Evolutionary conservation across 306 rosid genomes (phyloP), one percentile per base, ranked within the genome.

Genomic region (Ochetophila trinervis): DNA sequence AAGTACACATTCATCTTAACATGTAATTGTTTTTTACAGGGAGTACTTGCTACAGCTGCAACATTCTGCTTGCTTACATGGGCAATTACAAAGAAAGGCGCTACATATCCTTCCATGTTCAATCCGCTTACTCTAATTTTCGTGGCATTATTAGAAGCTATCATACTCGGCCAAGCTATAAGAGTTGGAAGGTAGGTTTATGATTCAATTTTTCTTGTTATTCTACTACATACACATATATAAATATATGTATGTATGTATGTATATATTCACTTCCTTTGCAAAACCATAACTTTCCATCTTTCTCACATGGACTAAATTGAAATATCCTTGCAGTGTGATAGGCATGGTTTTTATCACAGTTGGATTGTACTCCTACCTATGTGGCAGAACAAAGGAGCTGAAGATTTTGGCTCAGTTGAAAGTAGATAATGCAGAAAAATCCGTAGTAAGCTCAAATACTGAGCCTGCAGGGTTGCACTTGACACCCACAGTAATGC

Each of bases 51-150:
- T 8, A 74, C 90, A 1, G 88, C 88, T 24, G 83, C 88, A 42
- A 70, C 90, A 6, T 90, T 83, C 77, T 78, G 84, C 81, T 55
- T 90, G 5, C 4, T 83, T 7, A 69, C 85, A 19, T 78, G 95
- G 95, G 77, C 66, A 32, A 71, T 87, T 50, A 0, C 84, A 23
- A 12, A 69, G 3, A 69, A 76, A 71, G 97, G 97, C 35, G 88
- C 97, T 3, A 78, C 78, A 42, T 90, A 79, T 55, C 91, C 90
- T 9, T 57, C 97, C 19, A 87, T 87, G 86, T 90, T 87, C 78
- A 85, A 87, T 71, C 90, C 97, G 1, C 10, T 90, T 21, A 32
- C 88, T 72, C 83, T 85, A 16, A 42, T 90, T 68, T 83, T 85
- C 63, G 95, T 90, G 62, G 84, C 88, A 12, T 17, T 82, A 22